Evolutionary conservation across 495 filamentous ascomycete species (phyloP).

Genomic region (Penicillium riverlandense): DNA sequence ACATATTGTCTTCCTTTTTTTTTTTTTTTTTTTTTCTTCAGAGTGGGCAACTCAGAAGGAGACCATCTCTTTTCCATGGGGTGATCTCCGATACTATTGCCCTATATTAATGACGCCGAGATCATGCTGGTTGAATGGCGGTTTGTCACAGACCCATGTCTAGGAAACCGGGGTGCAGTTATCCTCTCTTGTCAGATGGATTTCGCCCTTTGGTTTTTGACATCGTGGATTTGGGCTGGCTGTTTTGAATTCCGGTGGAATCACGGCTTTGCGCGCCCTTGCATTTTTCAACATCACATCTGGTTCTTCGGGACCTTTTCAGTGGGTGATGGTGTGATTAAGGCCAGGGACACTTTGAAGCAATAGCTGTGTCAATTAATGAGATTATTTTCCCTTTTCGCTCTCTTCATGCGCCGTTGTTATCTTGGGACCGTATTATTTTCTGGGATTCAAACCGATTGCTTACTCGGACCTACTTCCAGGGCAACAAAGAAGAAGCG

Average conservation of each 20-base stretch:
- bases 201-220: slow-evolving; percentile 43
- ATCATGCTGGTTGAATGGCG: slow-evolving; percentile 21
- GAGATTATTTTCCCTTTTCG: too few relatives aligned
- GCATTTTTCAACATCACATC: slow-evolving; percentile 20
- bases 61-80: slow-evolving; percentile 49
- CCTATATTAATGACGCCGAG: slow-evolving; percentile 49
- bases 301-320: slow-evolving; percentile 34
- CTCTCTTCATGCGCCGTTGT: too few relatives aligned
- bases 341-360: slow-evolving; percentile 47
- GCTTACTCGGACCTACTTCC: too few relatives aligned
- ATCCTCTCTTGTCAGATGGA: slow-evolving; percentile 37
- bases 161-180: slow-evolving; percentile 17
- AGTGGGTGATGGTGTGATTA: slow-evolving; percentile 44
- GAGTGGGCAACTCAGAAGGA: slow-evolving; percentile 80
- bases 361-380: too few relatives aligned
- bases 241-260: slow-evolving; percentile 2
- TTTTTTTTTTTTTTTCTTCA: slow-evolving; percentile 1
- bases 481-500: slow-evolving; percentile 15
- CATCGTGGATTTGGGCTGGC: slow-evolving; percentile 5
- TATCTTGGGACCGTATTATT: too few relatives aligned
- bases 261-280: slow-evolving; percentile 13
- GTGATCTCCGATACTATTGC: slow-evolving; percentile 88
- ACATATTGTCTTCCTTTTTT: slow-evolving; percentile 1
- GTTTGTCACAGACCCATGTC: slow-evolving; percentile 5
- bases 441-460: too few relatives aligned